Base-by-base conservation (phyloP, 2,329 filamentous ascomycete genomes). In the Neonectria sp. region DNA sequence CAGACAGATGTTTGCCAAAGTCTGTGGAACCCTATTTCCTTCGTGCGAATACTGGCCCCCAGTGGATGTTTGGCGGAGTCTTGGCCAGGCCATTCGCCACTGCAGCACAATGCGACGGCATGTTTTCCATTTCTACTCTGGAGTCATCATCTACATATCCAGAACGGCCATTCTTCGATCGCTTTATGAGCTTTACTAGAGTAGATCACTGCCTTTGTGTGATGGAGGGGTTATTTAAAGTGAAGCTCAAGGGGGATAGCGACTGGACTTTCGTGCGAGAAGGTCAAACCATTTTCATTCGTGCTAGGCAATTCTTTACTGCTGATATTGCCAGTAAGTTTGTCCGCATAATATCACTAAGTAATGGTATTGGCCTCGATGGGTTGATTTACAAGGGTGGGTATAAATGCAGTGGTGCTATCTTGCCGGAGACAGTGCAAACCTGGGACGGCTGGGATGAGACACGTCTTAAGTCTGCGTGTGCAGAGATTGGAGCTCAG, bases 381-480 rank as follows among this genome's bases (percentile, higher is more conserved):
- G 60, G 52, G 33, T 27, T 63, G 3, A 35, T 63, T 35, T n/a
- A 45, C 8, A 58, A 27, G 31, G 60, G 33, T 35, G 60, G 60
- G 1, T 57, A 57, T 45, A 27, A 45, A 33, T 57, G 53, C 13
- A 33, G 11, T 2, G 11, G 52, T 9, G 2, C 15, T 4, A n/a
- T 57, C 6, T 29, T 63, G 15, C 60, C 60, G 5, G 53, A 57
- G 31, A 57, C 33, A 15, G 33, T 57, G 12, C 52, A 43, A 2
- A 33, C 35, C 9, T 63, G 60, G 60, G 60, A 63, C 21, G 60
- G 60, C 12, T 63, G 60, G 60, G 60, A 63, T 17, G 60, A 63
- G 9, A 15, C 46, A 5, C 52, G 60, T 17, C 60, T 63, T 24
- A 63, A 63, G 35, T 63, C 60, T 5, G 60, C 60, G 24, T 63